Evolutionary conservation across 148 eudicot species (phyloP).

Genomic region (Chenopodium formosanum): DNA sequence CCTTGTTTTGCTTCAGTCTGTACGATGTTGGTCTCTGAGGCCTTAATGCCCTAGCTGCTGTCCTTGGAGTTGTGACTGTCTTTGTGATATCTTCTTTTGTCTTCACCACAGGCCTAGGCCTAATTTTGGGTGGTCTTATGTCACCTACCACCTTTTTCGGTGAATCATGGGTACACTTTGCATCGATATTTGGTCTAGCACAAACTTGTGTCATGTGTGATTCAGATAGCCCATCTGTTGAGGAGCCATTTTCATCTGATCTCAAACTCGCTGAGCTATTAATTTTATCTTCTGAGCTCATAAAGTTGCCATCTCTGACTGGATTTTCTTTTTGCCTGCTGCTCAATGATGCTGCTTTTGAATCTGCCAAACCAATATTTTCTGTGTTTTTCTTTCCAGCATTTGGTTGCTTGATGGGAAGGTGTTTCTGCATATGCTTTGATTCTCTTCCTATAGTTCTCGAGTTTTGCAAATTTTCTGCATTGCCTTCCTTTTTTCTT

Average conservation of each 20-base stretch:
- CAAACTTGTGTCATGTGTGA: slow-evolving; percentile 16
- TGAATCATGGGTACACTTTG: slow-evolving; percentile 28
- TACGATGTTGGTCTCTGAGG: slow-evolving; percentile 31
- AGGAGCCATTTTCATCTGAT: slow-evolving; percentile 22
- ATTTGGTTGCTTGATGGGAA: slow-evolving; percentile 19
- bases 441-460: slow-evolving; percentile 29
- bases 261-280: slow-evolving; percentile 23
- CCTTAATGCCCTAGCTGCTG: slow-evolving; percentile 30
- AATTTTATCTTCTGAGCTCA: slow-evolving; percentile 16
- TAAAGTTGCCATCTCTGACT: slow-evolving; percentile 9
- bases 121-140: slow-evolving; percentile 26
- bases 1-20: slow-evolving; percentile 37
- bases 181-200: slow-evolving; percentile 22
- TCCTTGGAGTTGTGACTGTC: slow-evolving; percentile 26
- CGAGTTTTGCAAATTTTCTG: slow-evolving; percentile 25
- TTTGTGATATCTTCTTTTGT: slow-evolving; percentile 42
- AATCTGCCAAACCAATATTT: slow-evolving; percentile 18
- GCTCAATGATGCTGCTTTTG: slow-evolving; percentile 29
- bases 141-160: slow-evolving; percentile 28
- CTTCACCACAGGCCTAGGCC: slow-evolving; percentile 28
- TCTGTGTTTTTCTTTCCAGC: slow-evolving; percentile 29
- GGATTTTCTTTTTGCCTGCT: slow-evolving; percentile 22
- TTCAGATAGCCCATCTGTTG: slow-evolving; percentile 26
- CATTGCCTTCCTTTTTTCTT: slow-evolving; percentile 21
- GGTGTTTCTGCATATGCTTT: slow-evolving; percentile 34